These are phyloP conservation scores for Pilobolus umbonatus DNA, from an alignment of 192 early-diverging fungal species.

Conservation along the genomic window DNA sequence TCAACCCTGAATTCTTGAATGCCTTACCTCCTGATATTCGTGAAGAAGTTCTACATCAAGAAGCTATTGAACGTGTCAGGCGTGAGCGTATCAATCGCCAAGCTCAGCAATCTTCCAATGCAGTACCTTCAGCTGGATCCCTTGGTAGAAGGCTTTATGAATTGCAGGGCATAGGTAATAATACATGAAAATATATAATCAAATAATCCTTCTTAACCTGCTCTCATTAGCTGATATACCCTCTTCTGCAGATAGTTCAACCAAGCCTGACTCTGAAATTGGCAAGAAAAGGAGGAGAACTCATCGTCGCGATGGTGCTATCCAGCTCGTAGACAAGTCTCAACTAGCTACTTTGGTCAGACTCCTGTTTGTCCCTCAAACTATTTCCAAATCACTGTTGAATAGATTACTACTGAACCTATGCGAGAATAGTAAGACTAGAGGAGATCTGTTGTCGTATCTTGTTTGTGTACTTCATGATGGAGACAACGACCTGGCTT, in stretches of 20 bases:
- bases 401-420: conserved; percentile 72
- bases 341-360: conserved; percentile 80
- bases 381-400: conserved; percentile 59
- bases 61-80: conserved; percentile 65
- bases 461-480: conserved; percentile 83
- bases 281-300: conserved; percentile 34
- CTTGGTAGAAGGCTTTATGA: conserved; percentile 35
- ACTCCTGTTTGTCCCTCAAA: conserved; percentile 84
- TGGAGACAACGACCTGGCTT: conserved; percentile 68
- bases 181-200: neutral
- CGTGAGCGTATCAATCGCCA: conserved; percentile 53
- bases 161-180: too few species aligned
- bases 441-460: conserved; percentile 79
- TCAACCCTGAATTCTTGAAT: conserved; percentile 82
- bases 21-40: conserved; percentile 90
- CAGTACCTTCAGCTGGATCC: neutral
- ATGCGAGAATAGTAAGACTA: conserved; percentile 84
- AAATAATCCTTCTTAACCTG: neutral
- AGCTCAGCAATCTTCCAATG: conserved; percentile 10
- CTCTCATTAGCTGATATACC: neutral
- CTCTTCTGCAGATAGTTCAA: neutral
- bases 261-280: neutral
- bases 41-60: conserved; percentile 76
- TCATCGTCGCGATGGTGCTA: conserved; percentile 55
- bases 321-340: conserved; percentile 77